A percentile compares a stretch with the other conserved stretches of the same genome.
Evolutionary conservation across 1,284 basidiomycete species (phyloP).

Genomic region (Trichosporon sp.): DNA sequence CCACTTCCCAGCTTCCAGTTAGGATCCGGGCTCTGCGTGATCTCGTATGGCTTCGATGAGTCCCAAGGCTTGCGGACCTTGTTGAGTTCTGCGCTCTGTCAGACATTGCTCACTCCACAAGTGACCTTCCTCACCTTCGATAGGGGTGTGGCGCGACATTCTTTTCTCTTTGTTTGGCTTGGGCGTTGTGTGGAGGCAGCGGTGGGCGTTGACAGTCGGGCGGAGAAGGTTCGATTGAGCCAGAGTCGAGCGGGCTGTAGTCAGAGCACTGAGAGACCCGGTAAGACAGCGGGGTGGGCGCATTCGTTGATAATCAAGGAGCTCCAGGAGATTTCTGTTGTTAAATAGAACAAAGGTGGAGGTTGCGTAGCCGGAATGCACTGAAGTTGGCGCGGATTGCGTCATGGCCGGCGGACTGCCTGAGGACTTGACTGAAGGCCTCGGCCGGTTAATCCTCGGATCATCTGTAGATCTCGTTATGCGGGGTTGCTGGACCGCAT

Average conservation of each 20-base stretch:
- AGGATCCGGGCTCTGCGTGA: slow-evolving; percentile 53
- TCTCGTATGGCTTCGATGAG: not conserved
- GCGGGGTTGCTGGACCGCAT: too few relatives aligned
- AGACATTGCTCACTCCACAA: not conserved
- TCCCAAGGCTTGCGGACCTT: slow-evolving; percentile 5
- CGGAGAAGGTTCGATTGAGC: too few relatives aligned
- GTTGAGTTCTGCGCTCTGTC: slow-evolving; percentile 3
- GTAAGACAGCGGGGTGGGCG: too few relatives aligned
- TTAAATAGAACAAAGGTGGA: too few relatives aligned
- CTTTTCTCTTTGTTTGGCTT: not conserved
- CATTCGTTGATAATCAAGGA: too few relatives aligned
- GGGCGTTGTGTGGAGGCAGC: not conserved
- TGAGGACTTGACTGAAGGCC: too few relatives aligned
- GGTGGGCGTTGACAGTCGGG: too few relatives aligned
- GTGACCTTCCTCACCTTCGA: not conserved
- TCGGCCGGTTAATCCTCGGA: not conserved
- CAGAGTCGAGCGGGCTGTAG: too few relatives aligned
- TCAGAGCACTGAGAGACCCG: too few relatives aligned
- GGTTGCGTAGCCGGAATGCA: not conserved
- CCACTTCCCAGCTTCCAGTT: slow-evolving; percentile 57
- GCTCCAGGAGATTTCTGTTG: too few relatives aligned
- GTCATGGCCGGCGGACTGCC: not conserved
- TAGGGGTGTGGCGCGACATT: slow-evolving; percentile 1
- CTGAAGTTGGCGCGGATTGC: not conserved
- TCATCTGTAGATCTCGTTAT: too few relatives aligned